Percentiles rank a stretch among this genome's conserved stretches.
These are phyloP conservation scores for Saccharum hybrid DNA, from an alignment of 202 grass and related monocot genomes.

Conservation along the genomic window DNA sequence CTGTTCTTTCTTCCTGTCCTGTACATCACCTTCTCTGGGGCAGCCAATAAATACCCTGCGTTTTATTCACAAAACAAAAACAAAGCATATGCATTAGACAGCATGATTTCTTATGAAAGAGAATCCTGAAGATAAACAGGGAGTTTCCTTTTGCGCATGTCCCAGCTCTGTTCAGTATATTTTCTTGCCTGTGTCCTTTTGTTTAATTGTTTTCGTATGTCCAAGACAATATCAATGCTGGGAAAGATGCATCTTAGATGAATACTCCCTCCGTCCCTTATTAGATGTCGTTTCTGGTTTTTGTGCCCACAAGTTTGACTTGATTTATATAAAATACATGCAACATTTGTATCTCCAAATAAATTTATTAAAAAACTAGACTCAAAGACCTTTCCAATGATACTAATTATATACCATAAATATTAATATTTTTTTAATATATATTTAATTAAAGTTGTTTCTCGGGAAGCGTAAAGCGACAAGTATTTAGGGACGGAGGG, in stretches of 20 bases:
- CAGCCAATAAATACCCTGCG: slow-evolving; percentile 4
- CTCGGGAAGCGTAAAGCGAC: no score
- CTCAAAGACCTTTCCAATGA: no score
- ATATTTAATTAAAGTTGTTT: no score
- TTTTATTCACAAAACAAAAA: slow-evolving; percentile 24
- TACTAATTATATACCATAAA: no score
- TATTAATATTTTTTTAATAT: no score
- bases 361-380: no score
- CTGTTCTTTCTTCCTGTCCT: slow-evolving; percentile 22
- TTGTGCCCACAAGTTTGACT: no score
- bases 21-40: background rate
- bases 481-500: no score
- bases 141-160: slow-evolving; percentile 6
- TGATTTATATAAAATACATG: no score
- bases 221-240: background rate
- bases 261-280: no score
- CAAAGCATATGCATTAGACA: slow-evolving; percentile 26
- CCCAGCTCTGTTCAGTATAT: background rate
- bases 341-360: no score
- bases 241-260: background rate
- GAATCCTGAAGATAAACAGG: slow-evolving; percentile 3
- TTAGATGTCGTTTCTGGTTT: no score
- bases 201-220: background rate
- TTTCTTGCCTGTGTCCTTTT: slow-evolving; percentile 21
- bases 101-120: slow-evolving; percentile 15